phyloP scores from a whole-genome alignment of 805 yeast species.

The Metschnikowia orientalis region DNA sequence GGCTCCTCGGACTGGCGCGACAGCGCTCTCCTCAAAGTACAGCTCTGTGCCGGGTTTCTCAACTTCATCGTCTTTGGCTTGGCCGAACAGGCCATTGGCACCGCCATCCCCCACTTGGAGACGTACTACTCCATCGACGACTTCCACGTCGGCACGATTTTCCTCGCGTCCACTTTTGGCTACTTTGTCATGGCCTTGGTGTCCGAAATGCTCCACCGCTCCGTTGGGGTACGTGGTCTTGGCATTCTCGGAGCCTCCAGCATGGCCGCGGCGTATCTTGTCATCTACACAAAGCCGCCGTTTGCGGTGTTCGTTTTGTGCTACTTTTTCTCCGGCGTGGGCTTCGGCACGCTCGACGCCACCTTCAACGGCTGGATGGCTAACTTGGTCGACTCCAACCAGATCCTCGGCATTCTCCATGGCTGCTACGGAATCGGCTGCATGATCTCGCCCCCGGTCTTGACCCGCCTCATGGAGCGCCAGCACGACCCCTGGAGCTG shows the following conservation, averaged over 20 bases:
- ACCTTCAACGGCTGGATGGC: constrained; percentile 53
- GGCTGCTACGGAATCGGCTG: constrained; percentile 53
- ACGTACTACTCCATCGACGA: constrained; percentile 46
- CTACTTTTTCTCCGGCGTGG: constrained; percentile 47
- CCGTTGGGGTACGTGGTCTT: constrained; percentile 48
- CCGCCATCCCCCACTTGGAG: constrained; percentile 51
- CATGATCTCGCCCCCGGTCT: constrained; percentile 45
- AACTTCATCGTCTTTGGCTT: constrained; percentile 49
- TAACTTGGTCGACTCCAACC: constrained; percentile 42
- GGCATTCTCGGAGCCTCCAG: constrained; percentile 29
- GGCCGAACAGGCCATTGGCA: constrained; percentile 58
- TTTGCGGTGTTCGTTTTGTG: constrained; percentile 35
- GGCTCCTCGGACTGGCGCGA: constrained; percentile 39
- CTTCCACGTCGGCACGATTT: constrained; percentile 44
- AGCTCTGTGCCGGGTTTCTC: constrained; percentile 37
- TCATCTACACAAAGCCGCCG: constrained; percentile 40
- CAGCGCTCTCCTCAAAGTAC: constrained; percentile 37
- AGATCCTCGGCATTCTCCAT: constrained; percentile 48
- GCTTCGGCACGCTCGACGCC: constrained; percentile 55
- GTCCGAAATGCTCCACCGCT: constrained; percentile 39
- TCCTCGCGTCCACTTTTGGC: constrained; percentile 51
- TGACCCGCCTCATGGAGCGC: constrained; percentile 37
- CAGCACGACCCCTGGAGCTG: constrained; percentile 41
- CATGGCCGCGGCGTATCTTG: constrained; percentile 36
- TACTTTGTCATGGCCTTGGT: constrained; percentile 50